Evolutionary conservation across 2,329 filamentous ascomycete genomes (phyloP), one percentile per base, ranked within the genome.

Genomic region (Arthrobotrys musiformis): DNA sequence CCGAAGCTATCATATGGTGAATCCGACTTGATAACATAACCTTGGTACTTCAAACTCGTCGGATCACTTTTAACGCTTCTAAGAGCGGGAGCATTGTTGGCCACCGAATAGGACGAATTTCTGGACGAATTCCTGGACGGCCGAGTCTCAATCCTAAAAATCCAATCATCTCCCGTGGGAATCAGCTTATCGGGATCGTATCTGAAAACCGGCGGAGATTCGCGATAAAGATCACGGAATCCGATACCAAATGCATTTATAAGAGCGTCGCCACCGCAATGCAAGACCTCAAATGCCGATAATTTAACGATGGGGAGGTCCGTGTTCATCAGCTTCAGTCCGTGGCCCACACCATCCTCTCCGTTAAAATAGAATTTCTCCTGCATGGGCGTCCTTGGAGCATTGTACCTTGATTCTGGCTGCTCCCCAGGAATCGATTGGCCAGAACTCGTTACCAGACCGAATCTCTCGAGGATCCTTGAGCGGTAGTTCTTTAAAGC

Each of bases 221-320:
- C 73, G 9, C 73, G 48, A 26, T 77, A 70, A 22, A 77, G 61
- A 40, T 77, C 64, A 7, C 56, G 70, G 19, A 64, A 70, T n/a
- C 50, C 48, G 4, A 77, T 22, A 17, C 37, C 60, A 33, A 70
- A 77, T 19, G 30, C 73, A 8, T 33, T 22, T 2, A 77, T 66
- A 33, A 77, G 60, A 13, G 30, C 11, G 1, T 66, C 58, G 2
- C 73, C 73, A 40, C 73, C 73, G 4, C 60, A 37, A 26, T 15
- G 35, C 5, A 77, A 42, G n/a, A 70, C 33, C 17, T 77, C 73
- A 48, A 77, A 77, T 2, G 73, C 66, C 2, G 73, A 66, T 46
- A 77, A 19, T 15, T 22, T 22, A 6, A 44, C n/a, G 8, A 77
- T 26, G 3, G 58, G 56, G 24, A 77, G 50, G 1, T 15, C 8